phyloP scores from a whole-genome alignment of 257 asterid species.

The Nicotiana benthamiana region DNA sequence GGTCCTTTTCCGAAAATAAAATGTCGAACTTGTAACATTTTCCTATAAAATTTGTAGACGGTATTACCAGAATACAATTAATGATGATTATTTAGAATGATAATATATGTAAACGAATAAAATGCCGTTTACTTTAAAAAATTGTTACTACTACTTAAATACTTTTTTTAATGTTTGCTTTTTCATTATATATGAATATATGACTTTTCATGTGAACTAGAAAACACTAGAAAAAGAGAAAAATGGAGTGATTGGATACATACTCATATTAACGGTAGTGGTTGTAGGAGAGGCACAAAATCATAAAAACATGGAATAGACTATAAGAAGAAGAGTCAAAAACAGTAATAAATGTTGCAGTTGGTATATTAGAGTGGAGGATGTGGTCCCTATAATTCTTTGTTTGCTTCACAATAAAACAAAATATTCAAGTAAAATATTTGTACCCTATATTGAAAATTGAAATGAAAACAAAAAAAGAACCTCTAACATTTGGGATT shows the following conservation, averaged over 20 bases:
- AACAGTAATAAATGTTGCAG: conserved; percentile 2
- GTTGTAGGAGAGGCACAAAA: not conserved
- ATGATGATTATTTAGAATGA: no score
- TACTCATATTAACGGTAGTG: not conserved
- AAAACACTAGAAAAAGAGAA: not conserved
- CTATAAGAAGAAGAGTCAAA: conserved; percentile 5
- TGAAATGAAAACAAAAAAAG: not conserved
- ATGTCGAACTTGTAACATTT: no score
- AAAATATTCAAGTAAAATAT: not conserved
- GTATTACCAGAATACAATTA: no score
- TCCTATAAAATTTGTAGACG: no score
- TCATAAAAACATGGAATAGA: conserved; percentile 1
- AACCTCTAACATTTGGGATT: not conserved
- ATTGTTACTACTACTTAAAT: no score
- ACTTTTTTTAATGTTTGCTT: not conserved
- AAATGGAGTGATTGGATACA: not conserved
- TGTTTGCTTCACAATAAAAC: not conserved
- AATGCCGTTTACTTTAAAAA: no score
- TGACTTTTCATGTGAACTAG: not conserved
- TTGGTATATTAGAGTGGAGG: not conserved
- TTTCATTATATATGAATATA: not conserved
- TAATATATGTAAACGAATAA: no score
- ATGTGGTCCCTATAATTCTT: conserved; percentile 1
- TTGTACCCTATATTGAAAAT: not conserved
- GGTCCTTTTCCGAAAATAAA: no score